These are phyloP conservation scores for Scutellaria barbata DNA, from an alignment of 257 asterid genomes.

Conservation along the genomic window DNA sequence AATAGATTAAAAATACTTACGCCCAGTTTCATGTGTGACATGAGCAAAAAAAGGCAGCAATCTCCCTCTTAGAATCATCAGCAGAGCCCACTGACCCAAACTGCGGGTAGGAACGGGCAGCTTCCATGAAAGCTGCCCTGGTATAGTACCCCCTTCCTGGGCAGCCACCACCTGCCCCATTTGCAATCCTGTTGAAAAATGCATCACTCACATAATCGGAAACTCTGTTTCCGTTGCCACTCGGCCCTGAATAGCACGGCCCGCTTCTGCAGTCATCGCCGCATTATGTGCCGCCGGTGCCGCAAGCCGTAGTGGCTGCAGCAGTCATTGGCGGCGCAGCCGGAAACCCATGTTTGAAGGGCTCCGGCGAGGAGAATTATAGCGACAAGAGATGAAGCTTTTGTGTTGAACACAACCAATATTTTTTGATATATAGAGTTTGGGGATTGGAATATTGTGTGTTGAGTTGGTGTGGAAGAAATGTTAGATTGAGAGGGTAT, in stretches of 20 bases:
- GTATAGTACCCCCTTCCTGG: constrained; percentile 29
- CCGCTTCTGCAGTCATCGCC: constrained; percentile 15
- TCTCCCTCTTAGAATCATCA: constrained; percentile 51
- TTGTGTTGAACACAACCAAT: too few relatives aligned
- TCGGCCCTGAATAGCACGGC: not conserved
- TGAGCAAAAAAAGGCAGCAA: constrained; percentile 62
- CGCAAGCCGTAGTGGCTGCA: constrained; percentile 42
- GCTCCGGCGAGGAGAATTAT: constrained; percentile 29
- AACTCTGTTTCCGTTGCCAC: not conserved
- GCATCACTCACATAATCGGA: not conserved
- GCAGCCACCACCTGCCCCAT: constrained; percentile 1
- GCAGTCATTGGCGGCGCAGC: constrained; percentile 27
- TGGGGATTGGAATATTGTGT: too few relatives aligned
- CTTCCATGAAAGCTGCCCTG: constrained; percentile 44
- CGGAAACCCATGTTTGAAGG: constrained; percentile 9
- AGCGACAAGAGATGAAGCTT: not conserved
- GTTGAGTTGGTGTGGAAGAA: too few relatives aligned
- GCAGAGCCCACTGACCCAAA: constrained; percentile 49
- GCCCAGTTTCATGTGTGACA: constrained; percentile 52
- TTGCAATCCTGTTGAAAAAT: constrained; percentile 25
- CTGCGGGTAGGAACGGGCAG: constrained; percentile 33
- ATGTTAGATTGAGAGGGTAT: too few relatives aligned
- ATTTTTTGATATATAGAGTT: too few relatives aligned
- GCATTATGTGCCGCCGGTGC: not conserved
- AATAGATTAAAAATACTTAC: constrained; percentile 31